Base-by-base conservation (phyloP, 2,329 filamentous ascomycete genomes). In the Macrophomina phaseolina region DNA sequence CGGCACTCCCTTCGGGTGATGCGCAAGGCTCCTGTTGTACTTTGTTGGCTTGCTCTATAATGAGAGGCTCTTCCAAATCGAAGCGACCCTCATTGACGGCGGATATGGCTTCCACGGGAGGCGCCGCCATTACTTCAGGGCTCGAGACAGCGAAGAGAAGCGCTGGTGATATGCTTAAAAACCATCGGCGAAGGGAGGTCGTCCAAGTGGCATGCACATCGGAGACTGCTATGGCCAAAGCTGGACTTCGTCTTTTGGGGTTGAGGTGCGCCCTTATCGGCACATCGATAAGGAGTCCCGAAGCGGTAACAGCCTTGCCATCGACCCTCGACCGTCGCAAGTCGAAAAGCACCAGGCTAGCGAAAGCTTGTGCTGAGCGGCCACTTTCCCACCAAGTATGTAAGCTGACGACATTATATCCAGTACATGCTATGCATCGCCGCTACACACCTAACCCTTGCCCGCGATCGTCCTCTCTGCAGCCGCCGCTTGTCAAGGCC, bases 241-340 rank as follows among this genome's bases (percentile, higher is more conserved):
- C 7, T 36, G n/a, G 23, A 23, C 14, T 40, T 5, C 11, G n/a
- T 8, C 49, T 6, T 6, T 34, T 23, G 16, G 56, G 23, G 42
- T 30, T 61, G 55, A 32, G 18, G 23, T 30, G 38, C 14, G 8
- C 36, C 7, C 36, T 38, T 38, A 38, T 38, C 36, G 36, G 36
- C 11, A 7, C 36, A 38, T 7, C 4, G 36, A 38, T 38, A 38
- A 38, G 7, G 36, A 12, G 11, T 48, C 58, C 58, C 45, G 32
- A 62, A 62, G 45, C n/a, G 45, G 58, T 30, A 62, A 49, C 28
- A 11, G 14, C 12, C 55, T 28, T 16, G 56, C 30, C 36, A 28
- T 48, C 40, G 30, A 49, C 32, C n/a, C 28, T 62, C 42, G 42
- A 62, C 58, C 58, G 58, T 61, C 56, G 40, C 23, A 61, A 45